A percentile compares a stretch with the other conserved stretches of the same genome.
phyloP scores from a whole-genome alignment of 306 rosid genomes.

The Ziziphus jujuba region DNA sequence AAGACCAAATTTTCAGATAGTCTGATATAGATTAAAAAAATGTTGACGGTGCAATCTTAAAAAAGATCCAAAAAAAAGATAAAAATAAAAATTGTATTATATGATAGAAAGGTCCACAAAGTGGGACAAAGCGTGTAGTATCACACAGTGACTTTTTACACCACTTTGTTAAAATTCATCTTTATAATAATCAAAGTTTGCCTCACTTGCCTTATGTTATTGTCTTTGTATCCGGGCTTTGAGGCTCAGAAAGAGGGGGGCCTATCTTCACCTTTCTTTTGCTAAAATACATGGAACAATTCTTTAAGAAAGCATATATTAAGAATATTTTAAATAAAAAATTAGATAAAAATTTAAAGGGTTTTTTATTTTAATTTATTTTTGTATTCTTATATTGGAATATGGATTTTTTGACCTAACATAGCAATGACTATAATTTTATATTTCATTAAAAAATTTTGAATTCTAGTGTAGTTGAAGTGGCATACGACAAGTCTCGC shows the following conservation, averaged over 20 bases:
- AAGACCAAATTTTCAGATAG: not conserved
- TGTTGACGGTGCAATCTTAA: constrained; percentile 19
- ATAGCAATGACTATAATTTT: constrained; percentile 20
- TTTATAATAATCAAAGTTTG: constrained; percentile 9
- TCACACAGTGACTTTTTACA: constrained; percentile 28
- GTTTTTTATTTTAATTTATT: constrained; percentile 5
- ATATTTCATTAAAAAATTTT: not conserved
- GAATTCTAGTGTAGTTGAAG: constrained; percentile 9
- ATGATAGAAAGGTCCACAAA: constrained; percentile 25
- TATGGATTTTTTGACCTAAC: constrained; percentile 46
- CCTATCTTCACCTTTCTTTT: not conserved
- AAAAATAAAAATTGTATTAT: not conserved
- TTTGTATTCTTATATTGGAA: constrained; percentile 25
- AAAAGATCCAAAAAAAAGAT: not conserved
- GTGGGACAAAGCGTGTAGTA: constrained; percentile 39
- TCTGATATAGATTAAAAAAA: not conserved
- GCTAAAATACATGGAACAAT: constrained; percentile 22
- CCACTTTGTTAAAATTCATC: not conserved
- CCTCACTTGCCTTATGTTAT: not conserved
- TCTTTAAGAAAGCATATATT: constrained; percentile 10
- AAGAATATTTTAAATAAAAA: not conserved
- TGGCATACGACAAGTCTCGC: constrained; percentile 36
- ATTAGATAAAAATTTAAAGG: not conserved
- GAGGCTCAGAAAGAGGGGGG: constrained; percentile 11
- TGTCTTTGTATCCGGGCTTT: constrained; percentile 8